Conservation (phyloP, 202 grass and related monocot species). For the Bolboschoenoplectus hybrid region DNA sequence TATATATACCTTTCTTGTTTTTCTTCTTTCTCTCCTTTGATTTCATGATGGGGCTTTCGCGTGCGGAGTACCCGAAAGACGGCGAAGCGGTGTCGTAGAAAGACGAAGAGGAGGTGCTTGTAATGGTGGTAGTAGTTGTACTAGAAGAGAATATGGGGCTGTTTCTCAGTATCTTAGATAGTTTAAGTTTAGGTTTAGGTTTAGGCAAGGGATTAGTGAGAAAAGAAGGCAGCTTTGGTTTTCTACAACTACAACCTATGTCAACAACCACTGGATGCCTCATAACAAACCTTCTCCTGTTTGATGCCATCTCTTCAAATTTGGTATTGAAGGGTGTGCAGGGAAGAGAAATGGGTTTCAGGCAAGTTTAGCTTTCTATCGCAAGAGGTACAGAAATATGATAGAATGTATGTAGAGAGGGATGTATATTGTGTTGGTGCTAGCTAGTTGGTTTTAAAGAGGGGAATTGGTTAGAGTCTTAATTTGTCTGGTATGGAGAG, state of each 20-base stretch:
- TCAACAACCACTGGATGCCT: conserved; percentile 76
- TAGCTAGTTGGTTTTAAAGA: background rate
- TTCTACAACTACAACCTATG: conserved; percentile 84
- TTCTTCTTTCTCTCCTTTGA: conserved; percentile 43
- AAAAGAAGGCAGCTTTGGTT: conserved; percentile 53
- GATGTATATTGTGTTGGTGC: background rate
- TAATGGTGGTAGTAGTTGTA: conserved; percentile 52
- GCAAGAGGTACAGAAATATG: background rate
- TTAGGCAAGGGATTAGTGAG: conserved; percentile 49
- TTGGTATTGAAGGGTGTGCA: background rate
- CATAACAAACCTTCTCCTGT: conserved; percentile 43
- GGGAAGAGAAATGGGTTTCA: background rate
- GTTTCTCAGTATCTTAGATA: conserved; percentile 41
- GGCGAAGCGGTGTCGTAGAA: conserved; percentile 31
- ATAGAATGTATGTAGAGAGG: background rate
- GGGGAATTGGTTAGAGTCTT: conserved; percentile 24
- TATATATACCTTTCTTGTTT: conserved; percentile 33
- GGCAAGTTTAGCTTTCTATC: background rate
- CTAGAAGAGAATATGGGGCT: conserved; percentile 52
- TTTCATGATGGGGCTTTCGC: conserved; percentile 38
- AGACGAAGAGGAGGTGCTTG: conserved; percentile 39
- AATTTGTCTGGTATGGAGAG: background rate
- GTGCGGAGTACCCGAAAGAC: conserved; percentile 14
- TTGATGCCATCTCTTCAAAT: conserved; percentile 38
- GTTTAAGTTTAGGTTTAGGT: conserved; percentile 25